phyloP scores from a whole-genome alignment of 1,284 basidiomycete genomes.

The Boletus calvinii region DNA sequence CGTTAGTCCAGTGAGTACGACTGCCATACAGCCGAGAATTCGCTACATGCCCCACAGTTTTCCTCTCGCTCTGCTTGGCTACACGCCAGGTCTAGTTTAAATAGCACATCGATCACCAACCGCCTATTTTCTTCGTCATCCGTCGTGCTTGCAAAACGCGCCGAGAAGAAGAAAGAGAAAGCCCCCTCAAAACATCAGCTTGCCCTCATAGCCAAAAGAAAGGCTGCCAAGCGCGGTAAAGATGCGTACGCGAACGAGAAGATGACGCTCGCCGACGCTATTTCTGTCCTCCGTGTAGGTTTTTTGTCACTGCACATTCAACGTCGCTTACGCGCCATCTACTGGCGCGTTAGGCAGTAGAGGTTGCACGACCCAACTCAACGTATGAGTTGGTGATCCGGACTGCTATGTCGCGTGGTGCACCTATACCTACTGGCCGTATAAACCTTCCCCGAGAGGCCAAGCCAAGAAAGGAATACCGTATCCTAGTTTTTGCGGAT shows the following conservation, averaged over 20 bases:
- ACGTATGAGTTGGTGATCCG: constrained; percentile 81
- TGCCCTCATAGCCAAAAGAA: constrained; percentile 48
- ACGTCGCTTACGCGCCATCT: constrained; percentile 7
- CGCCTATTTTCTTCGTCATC: constrained; percentile 53
- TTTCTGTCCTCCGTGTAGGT: constrained; percentile 67
- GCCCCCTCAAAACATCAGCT: constrained; percentile 64
- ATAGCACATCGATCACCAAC: constrained; percentile 4
- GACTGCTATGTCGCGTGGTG: constrained; percentile 72
- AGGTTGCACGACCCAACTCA: constrained; percentile 71
- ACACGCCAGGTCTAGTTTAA: background rate
- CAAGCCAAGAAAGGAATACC: constrained; percentile 66
- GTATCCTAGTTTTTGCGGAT: constrained; percentile 86
- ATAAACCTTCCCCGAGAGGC: constrained; percentile 72
- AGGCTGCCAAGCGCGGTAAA: constrained; percentile 34
- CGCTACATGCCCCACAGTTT: constrained; percentile 38
- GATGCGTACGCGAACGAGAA: constrained; percentile 57
- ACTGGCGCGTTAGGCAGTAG: constrained; percentile 58
- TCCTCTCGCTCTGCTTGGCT: constrained; percentile 35
- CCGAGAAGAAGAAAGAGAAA: constrained; percentile 46
- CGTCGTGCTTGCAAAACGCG: constrained; percentile 44
- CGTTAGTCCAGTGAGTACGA: constrained; percentile 17
- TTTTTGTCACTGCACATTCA: background rate
- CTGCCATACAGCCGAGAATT: background rate
- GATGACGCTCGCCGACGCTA: constrained; percentile 61
- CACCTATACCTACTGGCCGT: constrained; percentile 79